phyloP scores from a whole-genome alignment of 805 yeast genomes.

The Barnettozyma populi region DNA sequence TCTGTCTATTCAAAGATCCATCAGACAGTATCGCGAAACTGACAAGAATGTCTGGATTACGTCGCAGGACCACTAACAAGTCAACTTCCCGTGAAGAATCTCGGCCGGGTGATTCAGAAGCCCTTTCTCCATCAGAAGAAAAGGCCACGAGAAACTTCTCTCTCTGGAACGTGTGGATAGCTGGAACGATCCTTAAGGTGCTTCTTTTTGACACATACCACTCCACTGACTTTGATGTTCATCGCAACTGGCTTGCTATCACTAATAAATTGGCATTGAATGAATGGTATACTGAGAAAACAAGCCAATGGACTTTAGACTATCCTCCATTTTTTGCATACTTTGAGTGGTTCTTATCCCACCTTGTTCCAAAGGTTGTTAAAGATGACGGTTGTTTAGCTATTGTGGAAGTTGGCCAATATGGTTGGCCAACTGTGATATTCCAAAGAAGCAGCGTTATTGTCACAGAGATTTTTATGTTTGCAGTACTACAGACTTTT shows the following conservation, averaged over 20 bases:
- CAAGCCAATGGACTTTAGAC: constrained; percentile 89
- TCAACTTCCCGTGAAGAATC: background rate
- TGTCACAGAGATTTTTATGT: constrained; percentile 65
- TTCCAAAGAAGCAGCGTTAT: constrained; percentile 84
- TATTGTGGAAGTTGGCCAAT: constrained; percentile 56
- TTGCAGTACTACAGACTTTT: constrained; percentile 65
- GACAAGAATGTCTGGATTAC: background rate
- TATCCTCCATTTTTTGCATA: constrained; percentile 98
- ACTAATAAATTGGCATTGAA: constrained; percentile 68
- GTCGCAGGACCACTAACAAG: constrained; percentile 12
- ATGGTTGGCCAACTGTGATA: constrained; percentile 72
- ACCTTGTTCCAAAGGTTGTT: constrained; percentile 60
- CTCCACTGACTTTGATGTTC: constrained; percentile 97
- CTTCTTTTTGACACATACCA: constrained; percentile 75
- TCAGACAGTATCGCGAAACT: background rate
- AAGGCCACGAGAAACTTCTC: constrained; percentile 34
- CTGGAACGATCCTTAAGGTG: constrained; percentile 52
- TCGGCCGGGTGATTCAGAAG: background rate
- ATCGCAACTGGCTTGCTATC: constrained; percentile 94
- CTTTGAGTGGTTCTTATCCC: constrained; percentile 79
- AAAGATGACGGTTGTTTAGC: constrained; percentile 72
- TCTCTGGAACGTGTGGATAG: constrained; percentile 62
- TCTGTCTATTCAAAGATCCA: background rate
- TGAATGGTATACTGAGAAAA: constrained; percentile 78
- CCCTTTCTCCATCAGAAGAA: background rate